Base-by-base conservation (phyloP, 140 eudicot genomes). In the Bidens hawaiensis region DNA sequence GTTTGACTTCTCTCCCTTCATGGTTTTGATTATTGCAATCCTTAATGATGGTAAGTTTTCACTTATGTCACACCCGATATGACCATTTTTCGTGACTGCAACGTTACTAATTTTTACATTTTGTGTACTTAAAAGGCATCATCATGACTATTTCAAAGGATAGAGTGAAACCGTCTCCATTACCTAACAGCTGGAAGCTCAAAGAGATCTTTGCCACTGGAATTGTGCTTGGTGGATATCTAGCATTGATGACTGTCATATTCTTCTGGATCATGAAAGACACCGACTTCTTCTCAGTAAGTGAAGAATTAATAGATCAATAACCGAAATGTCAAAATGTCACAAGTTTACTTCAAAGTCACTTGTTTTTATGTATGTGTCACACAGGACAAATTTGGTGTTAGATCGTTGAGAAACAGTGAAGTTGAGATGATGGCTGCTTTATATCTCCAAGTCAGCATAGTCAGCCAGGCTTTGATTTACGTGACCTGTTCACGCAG, bases 131-230 rank as follows among this genome's bases (percentile, higher is more conserved):
- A 27, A 52, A 36, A 87, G 88, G 93, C 5, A 83, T 93, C 3
- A 81, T 81, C 42, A 83, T 83, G 88, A 83, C 93, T 2, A 83
- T 87, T 33, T 83, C 88, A 10, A 83, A 83, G 84, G 93, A 87
- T 56, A 77, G 95, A n/a, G 88, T 83, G 50, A 83, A 83, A 70
- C 93, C 88, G 18, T 86, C 95, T 43, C 95, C 95, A 3, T 62
- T 75, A 42, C 95, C 95, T 5, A 91, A 86, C 56, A 86, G 95
- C 64, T 86, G 95, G 95, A 83, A 86, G 48, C 76, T 86, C 11
- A 83, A 75, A 33, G 95, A 86, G 66, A 86, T 86, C 63, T 86
- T 86, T 49, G 90, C 95, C 41, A 83, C 95, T n/a, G 95, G 95
- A 3, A 38, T 86, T 24, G 95, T 86, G 40, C 83, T 86, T 13